A percentile compares a stretch with the other conserved stretches of the same genome.
Evolutionary conservation across 495 filamentous ascomycete genomes (phyloP).

Genomic region (Choiromyces venosus): DNA sequence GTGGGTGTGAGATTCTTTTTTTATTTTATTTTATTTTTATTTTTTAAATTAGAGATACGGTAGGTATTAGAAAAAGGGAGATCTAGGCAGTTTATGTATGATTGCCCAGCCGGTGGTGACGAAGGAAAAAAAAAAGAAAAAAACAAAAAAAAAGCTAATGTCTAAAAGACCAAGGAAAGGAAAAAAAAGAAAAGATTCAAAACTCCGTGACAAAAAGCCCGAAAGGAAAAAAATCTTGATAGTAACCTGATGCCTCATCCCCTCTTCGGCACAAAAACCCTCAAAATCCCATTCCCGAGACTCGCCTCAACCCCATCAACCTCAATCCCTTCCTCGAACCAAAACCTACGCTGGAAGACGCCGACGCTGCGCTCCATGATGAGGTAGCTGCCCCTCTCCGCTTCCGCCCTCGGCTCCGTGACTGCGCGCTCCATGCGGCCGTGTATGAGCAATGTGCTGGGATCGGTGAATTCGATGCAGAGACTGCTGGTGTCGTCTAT

Average conservation of each 20-base stretch:
- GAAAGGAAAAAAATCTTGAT: background rate
- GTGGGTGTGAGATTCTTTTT: background rate
- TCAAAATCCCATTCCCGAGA: constrained; percentile 70
- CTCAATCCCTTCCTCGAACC: constrained; percentile 69
- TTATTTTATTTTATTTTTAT: no score
- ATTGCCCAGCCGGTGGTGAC: background rate
- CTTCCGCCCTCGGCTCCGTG: constrained; percentile 29
- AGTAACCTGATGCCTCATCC: constrained; percentile 38
- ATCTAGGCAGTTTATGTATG: background rate
- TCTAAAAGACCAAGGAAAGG: no score
- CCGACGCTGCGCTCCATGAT: constrained; percentile 72
- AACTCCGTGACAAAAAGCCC: no score
- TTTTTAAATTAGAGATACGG: background rate
- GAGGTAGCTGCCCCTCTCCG: constrained; percentile 38
- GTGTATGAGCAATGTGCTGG: constrained; percentile 66
- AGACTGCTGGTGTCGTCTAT: constrained; percentile 62
- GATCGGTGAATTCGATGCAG: constrained; percentile 78
- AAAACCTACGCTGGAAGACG: constrained; percentile 73
- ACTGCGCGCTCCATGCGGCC: constrained; percentile 58
- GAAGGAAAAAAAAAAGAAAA: no score
- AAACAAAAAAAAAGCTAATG: no score
- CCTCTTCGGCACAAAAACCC: constrained; percentile 71
- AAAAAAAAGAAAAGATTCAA: background rate
- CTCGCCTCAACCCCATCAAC: constrained; percentile 73
- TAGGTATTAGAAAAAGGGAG: no score